Evolutionary conservation across 2,329 filamentous ascomycete genomes (phyloP).

Genomic region (Ascochyta koolunga): DNA sequence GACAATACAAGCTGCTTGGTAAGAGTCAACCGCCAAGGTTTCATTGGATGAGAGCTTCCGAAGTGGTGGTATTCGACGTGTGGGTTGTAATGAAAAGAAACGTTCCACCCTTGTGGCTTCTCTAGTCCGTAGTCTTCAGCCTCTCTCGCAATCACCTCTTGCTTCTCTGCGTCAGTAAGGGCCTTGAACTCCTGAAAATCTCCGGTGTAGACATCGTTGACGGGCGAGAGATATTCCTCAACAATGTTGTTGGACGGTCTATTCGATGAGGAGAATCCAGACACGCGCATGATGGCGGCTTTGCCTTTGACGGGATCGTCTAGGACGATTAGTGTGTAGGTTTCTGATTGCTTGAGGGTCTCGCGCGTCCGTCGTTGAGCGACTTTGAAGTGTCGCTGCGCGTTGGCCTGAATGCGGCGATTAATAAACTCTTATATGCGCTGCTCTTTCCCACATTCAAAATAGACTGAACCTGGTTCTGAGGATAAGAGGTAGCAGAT

Average conservation of each 20-base stretch:
- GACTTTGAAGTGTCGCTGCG: neutral
- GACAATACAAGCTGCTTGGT: slow-evolving; percentile 94
- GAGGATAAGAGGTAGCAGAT: too few species aligned
- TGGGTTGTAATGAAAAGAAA: slow-evolving; percentile 95
- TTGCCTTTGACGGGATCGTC: neutral
- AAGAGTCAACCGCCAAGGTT: slow-evolving; percentile 94
- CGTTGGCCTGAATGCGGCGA: neutral
- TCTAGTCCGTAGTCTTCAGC: slow-evolving; percentile 71
- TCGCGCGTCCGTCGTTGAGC: neutral
- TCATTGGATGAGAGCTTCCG: slow-evolving; percentile 97
- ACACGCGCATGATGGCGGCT: slow-evolving; percentile 24
- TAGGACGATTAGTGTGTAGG: neutral
- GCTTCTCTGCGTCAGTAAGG: slow-evolving; percentile 47
- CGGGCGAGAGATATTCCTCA: slow-evolving; percentile 42
- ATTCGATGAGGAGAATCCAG: slow-evolving; percentile 24
- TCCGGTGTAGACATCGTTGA: slow-evolving; percentile 30
- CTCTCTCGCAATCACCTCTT: slow-evolving; percentile 59
- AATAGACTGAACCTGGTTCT: neutral
- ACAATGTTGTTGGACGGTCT: slow-evolving; percentile 42
- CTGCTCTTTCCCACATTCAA: slow-evolving; percentile 6
- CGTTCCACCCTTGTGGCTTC: slow-evolving; percentile 82
- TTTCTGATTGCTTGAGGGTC: neutral
- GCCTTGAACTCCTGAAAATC: slow-evolving; percentile 42
- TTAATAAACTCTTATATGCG: slow-evolving; percentile 12
- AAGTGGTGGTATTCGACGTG: slow-evolving; percentile 97